Evolutionary conservation across 176 grass and related monocot genomes (phyloP).

Genomic region (Coix lacrymajobi): DNA sequence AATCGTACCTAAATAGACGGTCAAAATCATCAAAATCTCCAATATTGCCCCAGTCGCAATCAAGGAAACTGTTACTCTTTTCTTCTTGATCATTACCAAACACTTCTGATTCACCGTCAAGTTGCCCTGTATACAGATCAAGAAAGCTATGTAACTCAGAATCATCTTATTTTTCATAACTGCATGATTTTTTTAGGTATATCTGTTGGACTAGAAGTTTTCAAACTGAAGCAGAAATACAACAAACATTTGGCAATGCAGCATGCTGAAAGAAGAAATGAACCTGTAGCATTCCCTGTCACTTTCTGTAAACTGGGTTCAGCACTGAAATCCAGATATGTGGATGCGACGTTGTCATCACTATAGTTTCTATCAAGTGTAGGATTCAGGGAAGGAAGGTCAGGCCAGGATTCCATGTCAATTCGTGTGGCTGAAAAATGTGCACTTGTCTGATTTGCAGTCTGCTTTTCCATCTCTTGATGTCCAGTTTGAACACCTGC

Average conservation of each 20-base stretch:
- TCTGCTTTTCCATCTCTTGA: conserved; percentile 45
- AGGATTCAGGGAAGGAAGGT: conserved; percentile 73
- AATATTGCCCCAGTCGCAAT: conserved; percentile 87
- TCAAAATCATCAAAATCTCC: conserved; percentile 91
- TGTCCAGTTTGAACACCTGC: conserved; percentile 43
- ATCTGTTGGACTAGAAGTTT: neutral
- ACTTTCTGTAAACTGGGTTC: conserved; percentile 51
- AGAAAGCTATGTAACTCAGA: conserved; percentile 25
- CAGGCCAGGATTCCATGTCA: conserved; percentile 78
- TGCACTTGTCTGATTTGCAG: conserved; percentile 40
- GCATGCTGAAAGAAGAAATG: conserved; percentile 2
- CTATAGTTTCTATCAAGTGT: conserved; percentile 56
- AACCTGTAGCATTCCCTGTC: conserved; percentile 40
- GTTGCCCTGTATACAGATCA: conserved; percentile 61
- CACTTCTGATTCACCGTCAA: conserved; percentile 50
- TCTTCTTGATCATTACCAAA: conserved; percentile 61
- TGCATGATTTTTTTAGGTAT: neutral
- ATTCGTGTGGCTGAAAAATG: conserved; percentile 45
- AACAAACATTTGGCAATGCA: neutral
- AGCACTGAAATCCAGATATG: conserved; percentile 68
- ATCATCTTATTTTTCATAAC: neutral
- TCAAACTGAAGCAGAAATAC: neutral
- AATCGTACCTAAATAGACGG: conserved; percentile 75
- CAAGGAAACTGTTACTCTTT: conserved; percentile 57
- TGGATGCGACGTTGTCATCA: conserved; percentile 43